Percentiles rank a stretch among this genome's conserved stretches.
phyloP scores from a whole-genome alignment of 352 stramenopile species.

The Phytophthora pistaciae region DNA sequence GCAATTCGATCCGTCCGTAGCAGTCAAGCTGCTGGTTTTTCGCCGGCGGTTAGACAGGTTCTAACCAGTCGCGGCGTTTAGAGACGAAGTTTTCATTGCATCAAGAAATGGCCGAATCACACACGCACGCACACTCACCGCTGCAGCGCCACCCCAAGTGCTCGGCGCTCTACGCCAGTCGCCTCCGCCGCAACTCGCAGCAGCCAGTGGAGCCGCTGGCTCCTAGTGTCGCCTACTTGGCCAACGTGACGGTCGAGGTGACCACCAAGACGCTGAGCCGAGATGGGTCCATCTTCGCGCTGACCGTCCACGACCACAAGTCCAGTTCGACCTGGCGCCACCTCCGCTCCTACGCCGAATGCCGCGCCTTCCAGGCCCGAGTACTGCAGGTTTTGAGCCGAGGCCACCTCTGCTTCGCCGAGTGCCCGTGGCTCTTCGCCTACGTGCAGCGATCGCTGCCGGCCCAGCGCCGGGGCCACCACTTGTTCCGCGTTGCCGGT shows the following conservation, averaged over 20 bases:
- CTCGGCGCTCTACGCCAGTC: conserved; percentile 36
- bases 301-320: conserved; percentile 51
- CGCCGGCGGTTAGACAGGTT: neutral
- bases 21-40: neutral
- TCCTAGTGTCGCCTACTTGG: conserved; percentile 39
- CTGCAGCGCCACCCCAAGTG: conserved; percentile 50
- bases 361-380: conserved; percentile 44
- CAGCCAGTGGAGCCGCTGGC: conserved; percentile 3
- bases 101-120: neutral
- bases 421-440: conserved; percentile 55
- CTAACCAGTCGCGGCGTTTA: neutral
- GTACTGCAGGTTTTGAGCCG: conserved; percentile 40
- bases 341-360: conserved; percentile 47
- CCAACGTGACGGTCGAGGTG: conserved; percentile 42
- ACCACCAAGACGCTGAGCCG: conserved; percentile 32
- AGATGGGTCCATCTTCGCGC: conserved; percentile 29
- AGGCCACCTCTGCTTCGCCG: conserved; percentile 53
- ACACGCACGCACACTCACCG: conserved; percentile 11
- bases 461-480: conserved; percentile 16
- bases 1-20: conserved; percentile 16
- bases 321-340: conserved; percentile 49
- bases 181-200: conserved; percentile 11
- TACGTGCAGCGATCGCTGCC: conserved; percentile 48
- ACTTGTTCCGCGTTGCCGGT: conserved; percentile 37
- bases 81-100: neutral